Evolutionary conservation across 2,329 filamentous ascomycete species (phyloP).

Genomic region (Calonectria leucothoes): DNA sequence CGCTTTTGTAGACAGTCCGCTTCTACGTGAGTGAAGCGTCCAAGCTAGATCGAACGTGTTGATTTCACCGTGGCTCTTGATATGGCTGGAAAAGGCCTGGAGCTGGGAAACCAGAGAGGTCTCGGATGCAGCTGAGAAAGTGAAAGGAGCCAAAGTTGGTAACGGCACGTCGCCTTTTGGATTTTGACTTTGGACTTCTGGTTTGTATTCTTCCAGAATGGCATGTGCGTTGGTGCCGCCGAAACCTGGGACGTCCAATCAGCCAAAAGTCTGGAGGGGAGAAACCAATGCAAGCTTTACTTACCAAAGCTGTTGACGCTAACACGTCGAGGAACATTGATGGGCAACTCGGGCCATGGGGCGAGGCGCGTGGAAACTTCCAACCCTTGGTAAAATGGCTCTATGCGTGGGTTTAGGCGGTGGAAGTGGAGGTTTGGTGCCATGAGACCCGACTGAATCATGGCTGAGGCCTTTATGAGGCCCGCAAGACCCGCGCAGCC

Average conservation of each 20-base stretch:
- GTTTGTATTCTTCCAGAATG: conserved; percentile 48
- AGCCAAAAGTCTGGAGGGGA: background rate
- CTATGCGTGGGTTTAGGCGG: conserved; percentile 39
- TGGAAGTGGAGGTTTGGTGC: conserved; percentile 47
- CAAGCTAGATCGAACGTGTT: background rate
- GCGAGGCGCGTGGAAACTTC: conserved; percentile 29
- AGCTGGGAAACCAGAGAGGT: background rate
- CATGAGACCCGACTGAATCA: conserved; percentile 32
- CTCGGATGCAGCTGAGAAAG: conserved; percentile 15
- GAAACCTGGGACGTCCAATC: conserved; percentile 39
- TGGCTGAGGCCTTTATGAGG: conserved; percentile 30
- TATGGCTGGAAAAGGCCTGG: background rate
- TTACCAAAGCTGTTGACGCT: conserved; percentile 45
- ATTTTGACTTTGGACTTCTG: background rate
- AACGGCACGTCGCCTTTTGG: background rate
- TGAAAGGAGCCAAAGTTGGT: background rate
- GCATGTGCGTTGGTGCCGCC: conserved; percentile 57
- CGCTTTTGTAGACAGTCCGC: background rate
- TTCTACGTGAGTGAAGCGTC: background rate
- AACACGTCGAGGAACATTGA: conserved; percentile 24
- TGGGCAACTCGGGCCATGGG: conserved; percentile 33
- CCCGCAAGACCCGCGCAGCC: conserved; percentile 38
- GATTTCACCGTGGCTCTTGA: background rate
- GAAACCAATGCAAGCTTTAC: background rate
- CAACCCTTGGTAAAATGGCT: conserved; percentile 37